Conservation (phyloP, 805 yeast species). For the Pichia scutulata region DNA sequence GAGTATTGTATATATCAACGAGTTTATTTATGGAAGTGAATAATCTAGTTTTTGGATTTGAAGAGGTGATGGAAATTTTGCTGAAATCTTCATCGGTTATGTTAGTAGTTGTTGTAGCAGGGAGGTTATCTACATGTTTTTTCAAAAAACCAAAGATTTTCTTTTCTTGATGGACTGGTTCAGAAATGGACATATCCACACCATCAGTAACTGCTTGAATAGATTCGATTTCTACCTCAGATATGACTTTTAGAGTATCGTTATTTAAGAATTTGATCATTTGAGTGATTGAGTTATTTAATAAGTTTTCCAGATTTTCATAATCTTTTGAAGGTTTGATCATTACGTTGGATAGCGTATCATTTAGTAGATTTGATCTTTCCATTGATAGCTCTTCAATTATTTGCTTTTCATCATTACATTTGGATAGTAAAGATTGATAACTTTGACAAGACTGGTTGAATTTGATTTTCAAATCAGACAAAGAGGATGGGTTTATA, state of each 20-base stretch:
- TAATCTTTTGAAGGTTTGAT: constrained; percentile 31
- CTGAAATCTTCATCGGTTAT: constrained; percentile 18
- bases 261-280: constrained; percentile 60
- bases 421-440: constrained; percentile 31
- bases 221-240: constrained; percentile 85
- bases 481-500: constrained; percentile 44
- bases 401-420: constrained; percentile 43
- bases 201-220: constrained; percentile 81
- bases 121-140: neutral
- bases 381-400: constrained; percentile 34
- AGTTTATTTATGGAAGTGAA: constrained; percentile 17
- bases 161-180: constrained; percentile 46
- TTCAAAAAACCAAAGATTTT: constrained; percentile 38
- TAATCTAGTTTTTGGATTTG: constrained; percentile 19
- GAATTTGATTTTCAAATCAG: constrained; percentile 46
- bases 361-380: constrained; percentile 29
- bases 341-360: constrained; percentile 32
- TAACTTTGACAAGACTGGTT: constrained; percentile 34
- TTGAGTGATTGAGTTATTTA: constrained; percentile 43
- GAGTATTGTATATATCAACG: constrained; percentile 11
- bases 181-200: constrained; percentile 55
- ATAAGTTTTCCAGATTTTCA: constrained; percentile 40
- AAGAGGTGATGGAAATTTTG: constrained; percentile 19
- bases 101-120: constrained; percentile 5
- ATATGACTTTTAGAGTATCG: constrained; percentile 65